Base-by-base conservation (phyloP, 768 basidiomycete species). In the Rhodotorula toruloides region DNA sequence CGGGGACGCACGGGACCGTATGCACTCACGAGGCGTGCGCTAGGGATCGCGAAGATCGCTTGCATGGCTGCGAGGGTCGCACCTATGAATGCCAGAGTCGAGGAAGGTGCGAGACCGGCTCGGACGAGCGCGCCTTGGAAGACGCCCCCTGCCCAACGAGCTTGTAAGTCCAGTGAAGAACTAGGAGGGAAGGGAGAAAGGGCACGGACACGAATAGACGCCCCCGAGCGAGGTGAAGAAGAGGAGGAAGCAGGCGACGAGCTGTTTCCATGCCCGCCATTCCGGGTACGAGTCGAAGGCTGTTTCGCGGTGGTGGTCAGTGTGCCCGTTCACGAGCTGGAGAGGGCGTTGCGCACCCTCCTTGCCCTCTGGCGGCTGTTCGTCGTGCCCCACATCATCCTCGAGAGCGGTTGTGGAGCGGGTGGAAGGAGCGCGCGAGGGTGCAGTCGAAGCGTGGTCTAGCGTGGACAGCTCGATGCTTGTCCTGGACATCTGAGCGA, bases 51-150 rank as follows among this genome's bases (percentile, higher is more conserved):
- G 37, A 67, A 70, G 6, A 73, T 19, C 3, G 71, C 71, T 4
- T 54, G 36, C 2, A 72, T 64, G 10, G 52, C 54, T 0, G 69
- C 65, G 12, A 66, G 65, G 0, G 66, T 52, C 4, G 61, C n/a
- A 42, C 74, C 74, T 31, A 75, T 60, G 48, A 71, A 75, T 12
- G 74, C 61, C 11, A 76, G 65, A 0, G 73, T 73, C 7, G 73
- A 61, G 4, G 67, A 19, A 0, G 72, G 58, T 9, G 70, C 71
- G 13, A 74, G 62, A 5, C 65, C 63, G 4, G 47, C 49, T 4
- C 58, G 3, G 8, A 72, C 70, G 10, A 75, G 68, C 1, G 47
- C 57, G 25, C 61, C 60, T 34, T 74, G 73, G 16, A 75, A 47
- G 3, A 75, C 63, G 31, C 74, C 73, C 65, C 48, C 48, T 49